Base-by-base conservation (phyloP, 2,329 filamentous ascomycete species). In the Fusarium sarcochroum region DNA sequence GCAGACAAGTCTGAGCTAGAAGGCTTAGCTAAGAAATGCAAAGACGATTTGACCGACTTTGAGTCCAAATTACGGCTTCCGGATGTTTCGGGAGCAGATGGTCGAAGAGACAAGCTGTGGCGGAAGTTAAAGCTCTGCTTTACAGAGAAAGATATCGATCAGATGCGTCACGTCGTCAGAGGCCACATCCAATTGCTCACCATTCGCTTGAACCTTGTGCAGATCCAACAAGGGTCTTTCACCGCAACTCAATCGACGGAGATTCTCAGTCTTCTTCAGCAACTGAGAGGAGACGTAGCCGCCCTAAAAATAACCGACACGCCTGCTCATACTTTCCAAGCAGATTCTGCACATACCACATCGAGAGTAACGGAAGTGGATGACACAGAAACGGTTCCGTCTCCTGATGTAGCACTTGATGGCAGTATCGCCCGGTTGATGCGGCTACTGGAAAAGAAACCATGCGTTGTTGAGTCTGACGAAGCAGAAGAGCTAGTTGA, bases 311-410 rank as follows among this genome's bases (percentile, higher is more conserved):
- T 4, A 14, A 0, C 13, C 1, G 30, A 0, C 2, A 1, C 5
- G 1, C 13, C 34, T 35, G 11, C 1, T 0, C 0, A 17, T 20
- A 2, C 0, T 7, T 0, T 13, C 13, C 17, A 3, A 6, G 13
- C 2, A 0, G 11, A 2, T 0, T 32, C 7, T 1, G 1, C 21
- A 14, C 6, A 5, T 13, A 25, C 18, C 10, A 20, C 34, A 21
- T 9, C 15, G 3, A 21, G 18, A 2, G 18, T 27, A 1, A 27
- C 7, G 1, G 46, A 60, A 2, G 2, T 42, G 4, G 18, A 42
- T 1, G 18, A 27, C 0, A 13, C 18, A 3, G 14, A 38, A 0
- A 42, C 6, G 9, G 14, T 4, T 15, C 21, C 5, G 5, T 14
- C 35, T 13, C 4, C 4, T 2, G 13, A 30, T 2, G 4, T 6